Evolutionary conservation across 1,139 yeast species (phyloP).

Genomic region (Candida gigantensis): DNA sequence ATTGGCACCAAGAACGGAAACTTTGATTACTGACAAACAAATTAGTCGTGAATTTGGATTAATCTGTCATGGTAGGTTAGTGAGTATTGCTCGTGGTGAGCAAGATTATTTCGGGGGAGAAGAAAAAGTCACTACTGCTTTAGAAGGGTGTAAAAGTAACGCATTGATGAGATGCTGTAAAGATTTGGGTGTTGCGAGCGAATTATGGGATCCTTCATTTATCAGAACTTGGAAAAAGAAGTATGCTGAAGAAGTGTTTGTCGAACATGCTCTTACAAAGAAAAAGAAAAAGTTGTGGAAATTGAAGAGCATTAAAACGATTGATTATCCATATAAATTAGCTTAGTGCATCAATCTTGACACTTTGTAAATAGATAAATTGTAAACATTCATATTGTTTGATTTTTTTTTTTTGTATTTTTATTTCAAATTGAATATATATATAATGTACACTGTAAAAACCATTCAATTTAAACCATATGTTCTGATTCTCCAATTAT

Average conservation of each 20-base stretch:
- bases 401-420: background rate
- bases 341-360: background rate
- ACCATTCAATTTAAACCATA: background rate
- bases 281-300: slow-evolving; percentile 91
- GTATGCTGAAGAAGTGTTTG: slow-evolving; percentile 81
- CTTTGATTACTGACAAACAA: slow-evolving; percentile 63
- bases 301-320: slow-evolving; percentile 36
- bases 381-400: background rate
- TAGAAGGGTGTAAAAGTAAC: slow-evolving; percentile 95
- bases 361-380: background rate
- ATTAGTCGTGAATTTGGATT: slow-evolving; percentile 87
- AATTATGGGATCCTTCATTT: slow-evolving; percentile 94
- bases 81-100: slow-evolving; percentile 93
- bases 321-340: slow-evolving; percentile 14
- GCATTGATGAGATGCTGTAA: slow-evolving; percentile 98
- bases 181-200: slow-evolving; percentile 94
- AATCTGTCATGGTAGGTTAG: slow-evolving; percentile 83
- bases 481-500: slow-evolving; percentile 16
- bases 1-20: slow-evolving; percentile 87
- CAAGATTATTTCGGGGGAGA: slow-evolving; percentile 86
- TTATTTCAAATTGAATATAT: slow-evolving; percentile 2
- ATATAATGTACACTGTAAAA: slow-evolving; percentile 6
- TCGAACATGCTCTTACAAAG: slow-evolving; percentile 78
- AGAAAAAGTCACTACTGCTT: slow-evolving; percentile 88
- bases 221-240: slow-evolving; percentile 76